phyloP scores from a whole-genome alignment of 1,284 basidiomycete genomes.

The Peniophora sp. region DNA sequence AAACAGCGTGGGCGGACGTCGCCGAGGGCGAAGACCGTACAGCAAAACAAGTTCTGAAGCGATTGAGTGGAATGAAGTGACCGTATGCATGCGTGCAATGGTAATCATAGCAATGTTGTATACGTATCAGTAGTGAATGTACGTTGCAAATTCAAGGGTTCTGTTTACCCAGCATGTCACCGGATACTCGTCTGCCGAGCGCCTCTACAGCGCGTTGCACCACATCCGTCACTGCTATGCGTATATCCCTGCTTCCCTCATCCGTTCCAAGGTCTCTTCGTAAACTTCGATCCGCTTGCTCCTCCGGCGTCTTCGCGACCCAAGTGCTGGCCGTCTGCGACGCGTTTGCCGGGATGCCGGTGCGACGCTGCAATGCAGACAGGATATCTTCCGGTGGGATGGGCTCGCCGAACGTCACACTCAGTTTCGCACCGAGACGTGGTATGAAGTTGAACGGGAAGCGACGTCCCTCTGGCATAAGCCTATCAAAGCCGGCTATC shows the following conservation, averaged over 20 bases:
- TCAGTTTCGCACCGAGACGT: slow-evolving; percentile 49
- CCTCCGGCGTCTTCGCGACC: slow-evolving; percentile 6
- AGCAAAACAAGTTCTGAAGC: slow-evolving; percentile 30
- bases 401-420: slow-evolving; percentile 67
- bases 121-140: too few species aligned
- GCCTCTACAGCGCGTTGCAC: slow-evolving; percentile 54
- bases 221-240: slow-evolving; percentile 49
- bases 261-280: slow-evolving; percentile 4
- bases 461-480: slow-evolving; percentile 81
- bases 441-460: slow-evolving; percentile 72
- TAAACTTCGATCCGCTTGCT: slow-evolving; percentile 2
- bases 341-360: slow-evolving; percentile 14
- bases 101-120: too few species aligned
- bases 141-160: too few species aligned
- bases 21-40: slow-evolving; percentile 30
- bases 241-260: slow-evolving; percentile 26
- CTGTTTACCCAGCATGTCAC: slow-evolving; percentile 16
- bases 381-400: slow-evolving; percentile 36
- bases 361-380: slow-evolving; percentile 7
- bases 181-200: slow-evolving; percentile 45
- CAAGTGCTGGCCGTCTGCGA: neutral
- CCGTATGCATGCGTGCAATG: neutral
- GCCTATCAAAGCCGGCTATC: slow-evolving; percentile 83
- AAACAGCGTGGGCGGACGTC: slow-evolving; percentile 22
- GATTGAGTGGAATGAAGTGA: slow-evolving; percentile 13